Evolutionary conservation across 2,329 filamentous ascomycete species (phyloP), one percentile per base, ranked within the genome.

Genomic region (Xylaria sp.): DNA sequence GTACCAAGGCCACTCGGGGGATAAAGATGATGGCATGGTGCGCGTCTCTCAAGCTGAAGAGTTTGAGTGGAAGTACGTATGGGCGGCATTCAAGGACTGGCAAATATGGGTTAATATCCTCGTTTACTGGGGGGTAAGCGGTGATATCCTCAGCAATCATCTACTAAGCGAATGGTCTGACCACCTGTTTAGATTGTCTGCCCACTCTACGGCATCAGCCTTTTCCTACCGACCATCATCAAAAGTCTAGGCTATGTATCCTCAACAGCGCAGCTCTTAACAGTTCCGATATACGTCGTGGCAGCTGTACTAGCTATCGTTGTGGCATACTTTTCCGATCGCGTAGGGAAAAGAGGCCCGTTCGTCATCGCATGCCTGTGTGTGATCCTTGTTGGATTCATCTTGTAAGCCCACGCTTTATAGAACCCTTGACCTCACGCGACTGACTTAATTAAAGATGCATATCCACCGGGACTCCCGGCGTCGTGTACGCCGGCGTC

Each of bases 1-100:
- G 68, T 86, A 86, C 21, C 93, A 97, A 60, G 76, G 76, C 74
- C 81, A 90, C 69, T 88, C 61, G 48, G 70, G 92, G 75, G 88
- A 21, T 16, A 55, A 71, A 57, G 63, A 72, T 23, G 58, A 69
- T 42, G 66, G 66, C 0, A 73, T 71, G 1, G 65, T 72, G 1
- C 79, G 76, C 3, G 81, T 85, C 23, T 91, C 91, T 0, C 86
- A 91, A 73, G 88, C 92, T 48, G 93, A 96, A 73, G 86, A 91
- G 58, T 96, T 96, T 78, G 86, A 90, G 70, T 92, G 91, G 88
- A 82, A 84, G 16, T 96, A 94, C 76, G 88, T 96, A 67, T 90
- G 88, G 86, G 85, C 88, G 8, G 90, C 90, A 1, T 82, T 95
- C 54, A 88, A 85, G 44, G 93, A 97, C 75, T 96, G 92, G 91